Evolutionary conservation across 805 yeast species (phyloP), one percentile per base, ranked within the genome.

Genomic region (Starmera amethionina): DNA sequence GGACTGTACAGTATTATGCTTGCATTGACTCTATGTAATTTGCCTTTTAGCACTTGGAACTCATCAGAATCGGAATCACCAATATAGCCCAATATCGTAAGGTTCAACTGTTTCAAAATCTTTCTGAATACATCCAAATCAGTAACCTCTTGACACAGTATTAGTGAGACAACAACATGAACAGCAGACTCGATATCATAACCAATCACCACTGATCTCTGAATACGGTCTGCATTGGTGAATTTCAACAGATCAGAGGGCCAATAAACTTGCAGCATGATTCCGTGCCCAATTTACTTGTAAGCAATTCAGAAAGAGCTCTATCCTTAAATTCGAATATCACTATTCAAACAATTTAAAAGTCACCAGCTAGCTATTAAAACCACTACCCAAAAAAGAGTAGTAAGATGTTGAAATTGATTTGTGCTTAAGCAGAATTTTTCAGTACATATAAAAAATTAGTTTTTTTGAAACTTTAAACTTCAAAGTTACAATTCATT

Each of bases 1-100:
- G 93, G 82, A 22, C 73, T 72, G 54, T 76, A 88, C n/a, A 71
- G 49, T 4, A 82, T 59, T 3, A 77, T 43, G n/a, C 38, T 51
- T n/a, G 54, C 49, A 10, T 48, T 38, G 3, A 42, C 38, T 15
- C 40, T 37, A 3, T 39, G 18, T 8, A 49, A 41, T 3, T 37
- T 29, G 48, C 30, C 6, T 27, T 19, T 5, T 40, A 32, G 12
- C 28, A 36, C 6, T 28, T 37, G 29, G 40, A 29, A 10, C 14
- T 46, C 38, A 31, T 42, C 12, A 27, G 22, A 29, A 38, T 36
- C 31, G 1, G 11, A 25, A 8, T 29, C 18, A 32, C 16, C 35
- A 25, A 35, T 9, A 14, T 10, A 10, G 3, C 38, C 30, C 10
- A 34, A 8, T 11, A 38, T 10, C 9, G 16, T 5, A 12, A 34